phyloP scores from a whole-genome alignment of 2,329 filamentous ascomycete genomes.

The Leptographium procerum region DNA sequence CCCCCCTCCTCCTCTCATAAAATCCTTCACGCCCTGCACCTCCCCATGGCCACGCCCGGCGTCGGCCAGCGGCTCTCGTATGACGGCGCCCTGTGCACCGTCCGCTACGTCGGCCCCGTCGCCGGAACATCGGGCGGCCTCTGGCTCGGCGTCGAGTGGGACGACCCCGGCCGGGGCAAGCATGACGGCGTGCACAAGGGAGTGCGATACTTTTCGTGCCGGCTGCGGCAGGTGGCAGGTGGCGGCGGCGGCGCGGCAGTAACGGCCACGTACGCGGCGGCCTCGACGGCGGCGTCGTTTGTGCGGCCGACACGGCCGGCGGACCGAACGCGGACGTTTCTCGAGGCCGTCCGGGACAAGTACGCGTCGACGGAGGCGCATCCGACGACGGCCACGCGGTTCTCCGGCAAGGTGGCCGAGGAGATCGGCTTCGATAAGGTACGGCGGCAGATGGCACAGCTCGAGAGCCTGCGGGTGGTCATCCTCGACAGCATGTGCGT shows the following conservation, averaged over 20 bases:
- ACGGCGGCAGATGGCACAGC: conserved; percentile 61
- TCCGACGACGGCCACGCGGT: conserved; percentile 36
- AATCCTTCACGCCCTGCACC: neutral
- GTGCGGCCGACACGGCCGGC: conserved; percentile 63
- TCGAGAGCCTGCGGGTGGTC: conserved; percentile 68
- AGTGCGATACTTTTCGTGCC: conserved; percentile 72
- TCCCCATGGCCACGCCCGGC: conserved; percentile 25
- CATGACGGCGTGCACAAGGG: conserved; percentile 78
- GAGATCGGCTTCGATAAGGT: conserved; percentile 96
- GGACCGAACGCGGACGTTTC: conserved; percentile 60
- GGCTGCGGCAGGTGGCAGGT: conserved; percentile 19
- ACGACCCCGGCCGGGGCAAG: conserved; percentile 75
- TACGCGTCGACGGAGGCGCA: conserved; percentile 54
- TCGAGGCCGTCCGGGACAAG: conserved; percentile 71
- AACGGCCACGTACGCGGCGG: neutral
- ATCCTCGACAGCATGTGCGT: conserved; percentile 71
- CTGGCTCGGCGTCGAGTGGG: conserved; percentile 97
- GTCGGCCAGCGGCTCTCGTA: conserved; percentile 72
- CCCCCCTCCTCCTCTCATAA: conserved; percentile 1
- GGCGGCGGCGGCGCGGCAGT: conserved; percentile 24
- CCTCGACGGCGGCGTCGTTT: conserved; percentile 59
- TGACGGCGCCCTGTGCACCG: conserved; percentile 65
- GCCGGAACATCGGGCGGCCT: conserved; percentile 63
- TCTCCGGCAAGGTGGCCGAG: conserved; percentile 75
- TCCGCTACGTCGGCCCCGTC: conserved; percentile 72